Evolutionary conservation across 257 asterid species (phyloP), one percentile per base, ranked within the genome.

Genomic region (Nicotiana undulata): DNA sequence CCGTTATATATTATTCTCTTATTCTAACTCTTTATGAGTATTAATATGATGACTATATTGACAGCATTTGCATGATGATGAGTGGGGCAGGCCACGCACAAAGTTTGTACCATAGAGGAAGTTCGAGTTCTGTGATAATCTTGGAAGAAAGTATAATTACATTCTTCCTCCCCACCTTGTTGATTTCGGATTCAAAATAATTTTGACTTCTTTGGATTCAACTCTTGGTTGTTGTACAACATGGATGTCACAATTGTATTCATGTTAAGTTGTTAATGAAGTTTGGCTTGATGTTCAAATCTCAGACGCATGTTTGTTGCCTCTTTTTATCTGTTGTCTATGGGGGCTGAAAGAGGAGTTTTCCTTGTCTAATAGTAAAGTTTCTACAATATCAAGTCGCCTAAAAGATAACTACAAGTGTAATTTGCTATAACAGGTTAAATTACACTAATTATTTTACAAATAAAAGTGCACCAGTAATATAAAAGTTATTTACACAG

Each of bases 41-140:
- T 10, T 37, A 12, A 67, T 37, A 49, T 67, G 55, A 37, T n/a
- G 76, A 37, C 63, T 22, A 9, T 67, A 81, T 75, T 90, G 81
- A 75, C 96, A 93, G 96, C 93, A 93, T 85, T 91, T 92, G 98
- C 95, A 92, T 90, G 98, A 94, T 53, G 97, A 94, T 77, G 98
- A 92, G 83, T 94, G 94, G 56, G 94, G 93, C 80, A 91, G 89
- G 83, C 95, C 97, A 12, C 61, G 85, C 80, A 87, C 92, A 82
- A 89, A 94, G 81, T 94, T 89, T 79, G 53, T 76, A 29, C 83
- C 72, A 24, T 13, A 29, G 83, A 77, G 81, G 80, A 58, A 75
- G 28, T 28, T 63, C 78, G 60, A 78, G 79, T 61, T 24, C 46
- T 80, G 37, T 51, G 81, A 84, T 84, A 83, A 87, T 77, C 22